Conservation (phyloP, 2,329 filamentous ascomycete genomes). For the Claviceps humidiphila region DNA sequence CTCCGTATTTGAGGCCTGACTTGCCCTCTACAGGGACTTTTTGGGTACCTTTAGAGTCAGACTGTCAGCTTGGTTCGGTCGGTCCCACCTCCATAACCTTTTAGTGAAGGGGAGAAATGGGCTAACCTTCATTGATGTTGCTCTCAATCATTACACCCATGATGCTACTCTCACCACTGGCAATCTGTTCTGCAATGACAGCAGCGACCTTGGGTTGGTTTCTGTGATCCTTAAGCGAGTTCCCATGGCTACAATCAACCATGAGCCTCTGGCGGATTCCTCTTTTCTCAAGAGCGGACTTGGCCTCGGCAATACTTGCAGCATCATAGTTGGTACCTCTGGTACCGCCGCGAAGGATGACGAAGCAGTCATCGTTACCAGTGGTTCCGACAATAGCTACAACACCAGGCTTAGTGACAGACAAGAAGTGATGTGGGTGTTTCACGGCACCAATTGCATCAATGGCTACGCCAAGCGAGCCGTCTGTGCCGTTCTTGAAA, state of each 20-base stretch:
- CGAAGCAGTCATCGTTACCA: constrained; percentile 94
- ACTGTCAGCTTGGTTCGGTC: not conserved
- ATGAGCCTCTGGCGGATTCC: constrained; percentile 63
- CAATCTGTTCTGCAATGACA: constrained; percentile 69
- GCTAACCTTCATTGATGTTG: constrained; percentile 69
- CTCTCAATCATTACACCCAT: constrained; percentile 98
- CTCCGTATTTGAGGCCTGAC: constrained; percentile 66
- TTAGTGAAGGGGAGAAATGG: not conserved
- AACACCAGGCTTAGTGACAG: constrained; percentile 93
- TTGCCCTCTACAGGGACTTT: constrained; percentile 80
- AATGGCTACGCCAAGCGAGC: constrained; percentile 78
- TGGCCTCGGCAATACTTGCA: constrained; percentile 65
- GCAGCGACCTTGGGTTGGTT: constrained; percentile 78
- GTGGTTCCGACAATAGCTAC: constrained; percentile 87
- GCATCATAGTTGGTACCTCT: constrained; percentile 90
- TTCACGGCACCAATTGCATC: constrained; percentile 86
- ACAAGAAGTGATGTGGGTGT: constrained; percentile 88
- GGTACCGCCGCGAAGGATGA: constrained; percentile 84
- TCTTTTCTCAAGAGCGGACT: constrained; percentile 70
- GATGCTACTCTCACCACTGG: constrained; percentile 74
- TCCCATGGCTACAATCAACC: constrained; percentile 97
- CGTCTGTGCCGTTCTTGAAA: constrained; percentile 99
- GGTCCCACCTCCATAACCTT: no score
- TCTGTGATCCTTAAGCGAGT: constrained; percentile 92
- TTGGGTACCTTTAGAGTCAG: constrained; percentile 39